A percentile compares a stretch with the other conserved stretches of the same genome.
Evolutionary conservation across 1,139 yeast genomes (phyloP).

Genomic region (Diutina catenulata): DNA sequence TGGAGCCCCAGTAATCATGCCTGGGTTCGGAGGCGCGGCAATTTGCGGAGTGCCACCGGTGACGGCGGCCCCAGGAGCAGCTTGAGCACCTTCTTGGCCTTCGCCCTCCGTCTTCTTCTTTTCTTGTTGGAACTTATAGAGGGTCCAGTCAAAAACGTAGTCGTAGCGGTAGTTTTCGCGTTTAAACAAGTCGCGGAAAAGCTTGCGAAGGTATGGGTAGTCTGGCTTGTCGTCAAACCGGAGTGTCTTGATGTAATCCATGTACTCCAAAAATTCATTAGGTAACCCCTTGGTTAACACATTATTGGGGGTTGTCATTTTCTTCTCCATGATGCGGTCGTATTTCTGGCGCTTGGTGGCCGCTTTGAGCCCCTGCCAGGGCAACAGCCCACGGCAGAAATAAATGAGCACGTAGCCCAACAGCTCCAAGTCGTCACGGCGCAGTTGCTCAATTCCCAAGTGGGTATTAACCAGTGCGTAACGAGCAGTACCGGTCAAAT

Average conservation of each 20-base stretch:
- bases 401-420: conserved; percentile 92
- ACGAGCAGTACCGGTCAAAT: conserved; percentile 94
- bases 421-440: conserved; percentile 94
- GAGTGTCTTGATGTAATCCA: conserved; percentile 80
- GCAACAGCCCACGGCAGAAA: conserved; percentile 89
- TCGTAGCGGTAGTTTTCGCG: conserved; percentile 88
- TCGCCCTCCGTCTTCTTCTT: conserved; percentile 25
- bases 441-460: conserved; percentile 90
- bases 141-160: conserved; percentile 95
- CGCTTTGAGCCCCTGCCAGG: conserved; percentile 98
- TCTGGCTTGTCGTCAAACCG: conserved; percentile 97
- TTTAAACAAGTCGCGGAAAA: conserved; percentile 80
- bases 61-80: too few species aligned
- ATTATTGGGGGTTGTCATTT: conserved; percentile 86
- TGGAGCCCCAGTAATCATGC: too few species aligned
- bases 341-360: conserved; percentile 95
- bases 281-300: conserved; percentile 88
- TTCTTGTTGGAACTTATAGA: conserved; percentile 63
- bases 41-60: too few species aligned
- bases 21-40: background rate
- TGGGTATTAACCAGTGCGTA: conserved; percentile 95
- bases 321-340: conserved; percentile 93
- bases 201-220: conserved; percentile 76
- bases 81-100: background rate
- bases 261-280: conserved; percentile 75